Evolutionary conservation across 2,329 filamentous ascomycete genomes (phyloP).

Genomic region (Elsinoe australis): DNA sequence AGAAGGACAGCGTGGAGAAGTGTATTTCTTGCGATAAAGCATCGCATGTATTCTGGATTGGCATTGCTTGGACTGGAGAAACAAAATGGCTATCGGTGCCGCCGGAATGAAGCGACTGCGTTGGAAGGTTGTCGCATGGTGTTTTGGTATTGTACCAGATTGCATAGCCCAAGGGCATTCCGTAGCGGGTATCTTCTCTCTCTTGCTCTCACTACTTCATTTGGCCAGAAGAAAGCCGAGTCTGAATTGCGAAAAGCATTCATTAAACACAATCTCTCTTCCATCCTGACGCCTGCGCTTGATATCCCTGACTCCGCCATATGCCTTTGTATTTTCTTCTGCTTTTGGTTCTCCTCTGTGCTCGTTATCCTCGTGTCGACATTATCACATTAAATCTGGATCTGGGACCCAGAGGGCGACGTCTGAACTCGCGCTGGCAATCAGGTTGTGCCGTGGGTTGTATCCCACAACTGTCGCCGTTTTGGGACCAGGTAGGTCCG

Average conservation of each 20-base stretch:
- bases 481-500: slow-evolving; percentile 55
- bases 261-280: too few relatives aligned
- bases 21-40: neutral
- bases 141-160: neutral
- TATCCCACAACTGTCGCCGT: slow-evolving; percentile 71
- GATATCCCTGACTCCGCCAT: too few relatives aligned
- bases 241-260: too few relatives aligned
- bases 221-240: too few relatives aligned
- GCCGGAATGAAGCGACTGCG: neutral
- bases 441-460: slow-evolving; percentile 85
- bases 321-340: too few relatives aligned
- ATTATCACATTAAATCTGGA: slow-evolving; percentile 28
- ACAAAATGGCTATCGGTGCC: slow-evolving; percentile 11
- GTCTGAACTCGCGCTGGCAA: slow-evolving; percentile 83
- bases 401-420: slow-evolving; percentile 44
- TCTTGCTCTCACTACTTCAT: neutral
- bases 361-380: neutral
- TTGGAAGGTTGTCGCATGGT: neutral
- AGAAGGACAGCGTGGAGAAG: neutral
- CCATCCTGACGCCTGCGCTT: too few relatives aligned
- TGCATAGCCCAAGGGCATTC: neutral
- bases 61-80: slow-evolving; percentile 1
- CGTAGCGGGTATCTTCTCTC: neutral
- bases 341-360: too few relatives aligned
- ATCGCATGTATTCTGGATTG: slow-evolving; percentile 6